Evolutionary conservation across 306 rosid species (phyloP).

Genomic region (Rubus parviflorus): DNA sequence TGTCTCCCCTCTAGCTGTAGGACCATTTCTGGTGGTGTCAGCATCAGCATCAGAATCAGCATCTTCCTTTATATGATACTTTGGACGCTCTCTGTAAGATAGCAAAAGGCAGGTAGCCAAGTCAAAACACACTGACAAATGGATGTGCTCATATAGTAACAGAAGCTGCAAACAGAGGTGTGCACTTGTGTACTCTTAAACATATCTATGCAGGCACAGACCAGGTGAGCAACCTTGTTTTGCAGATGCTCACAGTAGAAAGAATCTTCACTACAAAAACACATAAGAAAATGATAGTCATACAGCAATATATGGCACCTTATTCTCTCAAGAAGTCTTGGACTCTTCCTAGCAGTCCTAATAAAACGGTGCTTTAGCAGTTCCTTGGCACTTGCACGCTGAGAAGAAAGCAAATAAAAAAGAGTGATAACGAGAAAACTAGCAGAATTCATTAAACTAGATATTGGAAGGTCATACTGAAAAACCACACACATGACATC

Average conservation of each 20-base stretch:
- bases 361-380: conserved; percentile 91
- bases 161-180: conserved; percentile 7
- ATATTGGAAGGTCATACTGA: neutral
- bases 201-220: conserved; percentile 9
- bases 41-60: conserved; percentile 43
- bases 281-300: neutral
- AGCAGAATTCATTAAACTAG: neutral
- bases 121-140: conserved; percentile 23
- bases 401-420: conserved; percentile 35
- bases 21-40: conserved; percentile 53
- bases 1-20: conserved; percentile 53
- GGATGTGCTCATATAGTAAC: conserved; percentile 15
- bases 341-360: conserved; percentile 81
- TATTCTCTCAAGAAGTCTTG: conserved; percentile 90
- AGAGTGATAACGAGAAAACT: neutral
- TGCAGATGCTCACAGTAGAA: conserved; percentile 5
- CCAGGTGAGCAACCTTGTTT: conserved; percentile 13
- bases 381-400: conserved; percentile 99
- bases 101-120: conserved; percentile 29
- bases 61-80: conserved; percentile 74
- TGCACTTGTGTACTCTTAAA: conserved; percentile 9
- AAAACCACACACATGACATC: neutral
- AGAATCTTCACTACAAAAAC: neutral
- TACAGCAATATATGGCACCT: conserved; percentile 44
- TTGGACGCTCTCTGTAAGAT: conserved; percentile 84